Conservation (phyloP, 768 basidiomycete species). For the Hericium coralloides region DNA sequence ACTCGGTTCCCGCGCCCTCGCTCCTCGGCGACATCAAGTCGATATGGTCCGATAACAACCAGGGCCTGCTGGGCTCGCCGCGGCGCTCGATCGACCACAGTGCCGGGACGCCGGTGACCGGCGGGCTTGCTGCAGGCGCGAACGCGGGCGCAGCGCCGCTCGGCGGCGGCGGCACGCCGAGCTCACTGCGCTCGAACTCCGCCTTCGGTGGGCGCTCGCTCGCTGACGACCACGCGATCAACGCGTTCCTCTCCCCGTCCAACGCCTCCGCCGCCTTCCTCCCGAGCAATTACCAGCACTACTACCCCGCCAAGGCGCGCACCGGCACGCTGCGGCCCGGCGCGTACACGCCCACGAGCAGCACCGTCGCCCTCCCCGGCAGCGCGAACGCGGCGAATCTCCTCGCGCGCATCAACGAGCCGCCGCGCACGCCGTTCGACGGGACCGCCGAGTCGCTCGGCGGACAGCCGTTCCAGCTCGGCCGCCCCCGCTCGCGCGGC, state of each 20-base stretch:
- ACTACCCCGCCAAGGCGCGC: conserved; percentile 39
- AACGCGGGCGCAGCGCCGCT: not conserved
- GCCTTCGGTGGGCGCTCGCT: conserved; percentile 25
- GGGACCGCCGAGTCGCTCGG: conserved; percentile 25
- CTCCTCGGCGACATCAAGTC: conserved; percentile 68
- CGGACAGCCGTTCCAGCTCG: conserved; percentile 31
- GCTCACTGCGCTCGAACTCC: conserved; percentile 40
- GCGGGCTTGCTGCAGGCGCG: too few species aligned
- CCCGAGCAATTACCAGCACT: conserved; percentile 60
- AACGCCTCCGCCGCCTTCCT: conserved; percentile 82
- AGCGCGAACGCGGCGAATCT: conserved; percentile 13
- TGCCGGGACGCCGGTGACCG: conserved; percentile 18
- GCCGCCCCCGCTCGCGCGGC: conserved; percentile 22
- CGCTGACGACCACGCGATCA: conserved; percentile 26
- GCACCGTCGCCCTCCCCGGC: conserved; percentile 4
- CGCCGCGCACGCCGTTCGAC: conserved; percentile 15
- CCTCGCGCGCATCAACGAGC: conserved; percentile 15
- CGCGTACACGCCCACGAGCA: conserved; percentile 5
- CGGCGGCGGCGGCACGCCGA: conserved; percentile 36
- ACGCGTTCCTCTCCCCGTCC: conserved; percentile 48
- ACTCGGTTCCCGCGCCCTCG: conserved; percentile 73
- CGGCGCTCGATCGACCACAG: conserved; percentile 16
- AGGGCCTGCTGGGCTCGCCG: conserved; percentile 26
- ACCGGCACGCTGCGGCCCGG: conserved; percentile 16
- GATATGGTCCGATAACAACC: conserved; percentile 66